phyloP scores from a whole-genome alignment of 805 yeast species.

The Candida easanensis region DNA sequence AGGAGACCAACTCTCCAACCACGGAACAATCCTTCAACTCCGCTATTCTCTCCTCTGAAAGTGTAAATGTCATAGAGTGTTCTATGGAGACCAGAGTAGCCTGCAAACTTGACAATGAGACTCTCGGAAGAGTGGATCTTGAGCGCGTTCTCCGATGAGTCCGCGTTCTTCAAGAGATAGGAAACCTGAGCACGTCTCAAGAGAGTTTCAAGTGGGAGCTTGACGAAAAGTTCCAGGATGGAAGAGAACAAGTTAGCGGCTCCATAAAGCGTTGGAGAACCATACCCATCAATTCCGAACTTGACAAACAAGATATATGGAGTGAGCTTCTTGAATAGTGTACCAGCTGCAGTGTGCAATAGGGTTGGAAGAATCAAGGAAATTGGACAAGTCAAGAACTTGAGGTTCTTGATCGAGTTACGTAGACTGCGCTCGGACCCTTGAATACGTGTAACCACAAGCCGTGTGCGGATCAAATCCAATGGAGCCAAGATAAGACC shows the following conservation, averaged over 20 bases:
- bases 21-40: slow-evolving; percentile 59
- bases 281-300: slow-evolving; percentile 64
- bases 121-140: slow-evolving; percentile 44
- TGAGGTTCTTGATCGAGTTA: slow-evolving; percentile 54
- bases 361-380: slow-evolving; percentile 65
- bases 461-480: slow-evolving; percentile 73
- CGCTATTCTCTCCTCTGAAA: slow-evolving; percentile 40
- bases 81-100: slow-evolving; percentile 52
- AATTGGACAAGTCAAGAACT: slow-evolving; percentile 51
- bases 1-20: slow-evolving; percentile 91
- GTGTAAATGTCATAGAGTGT: slow-evolving; percentile 47
- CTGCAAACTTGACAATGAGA: slow-evolving; percentile 57
- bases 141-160: slow-evolving; percentile 29
- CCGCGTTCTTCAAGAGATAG: slow-evolving; percentile 42
- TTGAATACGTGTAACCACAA: slow-evolving; percentile 67
- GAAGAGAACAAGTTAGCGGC: slow-evolving; percentile 58
- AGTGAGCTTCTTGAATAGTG: slow-evolving; percentile 61
- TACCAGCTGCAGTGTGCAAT: slow-evolving; percentile 57
- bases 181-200: slow-evolving; percentile 80
- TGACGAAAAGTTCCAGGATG: slow-evolving; percentile 65
- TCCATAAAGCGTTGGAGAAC: slow-evolving; percentile 59
- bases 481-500: slow-evolving; percentile 75
- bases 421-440: slow-evolving; percentile 62
- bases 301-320: slow-evolving; percentile 60
- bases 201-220: slow-evolving; percentile 84